phyloP scores from a whole-genome alignment of 1,139 yeast species.

The Kluyveromyces sp. region DNA sequence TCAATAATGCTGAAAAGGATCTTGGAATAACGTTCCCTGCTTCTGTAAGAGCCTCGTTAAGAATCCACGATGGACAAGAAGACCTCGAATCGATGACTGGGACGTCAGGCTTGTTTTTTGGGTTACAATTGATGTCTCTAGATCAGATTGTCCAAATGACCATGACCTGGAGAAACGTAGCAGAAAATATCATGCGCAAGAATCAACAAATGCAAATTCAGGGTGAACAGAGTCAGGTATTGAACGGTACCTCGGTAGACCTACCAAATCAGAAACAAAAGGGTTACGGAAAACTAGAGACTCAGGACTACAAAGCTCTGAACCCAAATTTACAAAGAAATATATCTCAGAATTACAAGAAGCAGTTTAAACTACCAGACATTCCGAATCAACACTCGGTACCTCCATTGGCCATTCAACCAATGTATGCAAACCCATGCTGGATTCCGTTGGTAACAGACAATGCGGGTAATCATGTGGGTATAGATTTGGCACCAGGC shows the following conservation, averaged over 20 bases:
- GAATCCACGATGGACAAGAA: slow-evolving; percentile 66
- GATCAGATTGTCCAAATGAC: slow-evolving; percentile 61
- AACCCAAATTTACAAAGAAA: slow-evolving; percentile 27
- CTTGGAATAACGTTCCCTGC: slow-evolving; percentile 50
- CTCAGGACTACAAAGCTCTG: slow-evolving; percentile 19
- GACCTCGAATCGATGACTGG: slow-evolving; percentile 43
- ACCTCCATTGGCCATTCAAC: slow-evolving; percentile 67
- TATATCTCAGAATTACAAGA: slow-evolving; percentile 19
- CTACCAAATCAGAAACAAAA: slow-evolving; percentile 10
- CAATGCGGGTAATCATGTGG: slow-evolving; percentile 83
- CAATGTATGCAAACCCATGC: slow-evolving; percentile 72
- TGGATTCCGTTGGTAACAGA: slow-evolving; percentile 93
- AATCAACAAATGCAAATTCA: slow-evolving; percentile 13
- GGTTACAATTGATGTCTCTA: slow-evolving; percentile 55
- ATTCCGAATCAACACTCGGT: slow-evolving; percentile 61
- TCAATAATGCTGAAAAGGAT: slow-evolving; percentile 59
- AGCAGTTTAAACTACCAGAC: slow-evolving; percentile 31
- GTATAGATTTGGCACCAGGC: slow-evolving; percentile 83
- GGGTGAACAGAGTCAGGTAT: slow-evolving; percentile 1
- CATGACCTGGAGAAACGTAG: slow-evolving; percentile 61
- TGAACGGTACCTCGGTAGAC: slow-evolving; percentile 9
- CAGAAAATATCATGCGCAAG: slow-evolving; percentile 37
- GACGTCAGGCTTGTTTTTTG: slow-evolving; percentile 55
- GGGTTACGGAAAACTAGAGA: slow-evolving; percentile 24
- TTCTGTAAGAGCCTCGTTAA: slow-evolving; percentile 52